A percentile compares a stretch with the other conserved stretches of the same genome.
Conservation (phyloP, 2,329 filamentous ascomycete species). For the Talaromyces funiculosus region DNA sequence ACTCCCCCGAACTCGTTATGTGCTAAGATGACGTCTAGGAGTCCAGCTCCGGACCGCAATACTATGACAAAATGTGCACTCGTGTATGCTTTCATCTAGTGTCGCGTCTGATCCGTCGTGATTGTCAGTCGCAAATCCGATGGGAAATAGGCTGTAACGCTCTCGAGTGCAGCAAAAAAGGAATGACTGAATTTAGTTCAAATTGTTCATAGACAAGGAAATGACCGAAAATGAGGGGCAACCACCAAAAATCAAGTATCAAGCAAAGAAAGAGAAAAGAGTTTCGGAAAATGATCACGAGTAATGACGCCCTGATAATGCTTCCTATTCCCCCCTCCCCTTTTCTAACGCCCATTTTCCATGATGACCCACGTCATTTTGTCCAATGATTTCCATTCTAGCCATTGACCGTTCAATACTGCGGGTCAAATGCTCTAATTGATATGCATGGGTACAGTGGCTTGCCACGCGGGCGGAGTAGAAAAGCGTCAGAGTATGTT, state of each 20-base stretch:
- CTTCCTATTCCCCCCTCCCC: not conserved
- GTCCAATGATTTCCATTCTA: not conserved
- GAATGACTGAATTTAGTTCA: not conserved
- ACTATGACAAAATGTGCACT: not conserved
- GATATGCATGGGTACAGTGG: not conserved
- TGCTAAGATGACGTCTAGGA: not conserved
- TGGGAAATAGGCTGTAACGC: not conserved
- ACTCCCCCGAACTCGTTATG: not conserved
- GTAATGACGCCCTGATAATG: not conserved
- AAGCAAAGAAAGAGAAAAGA: not conserved
- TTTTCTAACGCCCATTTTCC: not conserved
- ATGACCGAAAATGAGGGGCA: not conserved
- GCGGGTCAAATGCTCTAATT: not conserved
- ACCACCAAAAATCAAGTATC: not conserved
- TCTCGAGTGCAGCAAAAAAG: no score
- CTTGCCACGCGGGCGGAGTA: not conserved
- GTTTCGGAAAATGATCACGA: not conserved
- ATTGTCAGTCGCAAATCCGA: not conserved
- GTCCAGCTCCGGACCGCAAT: not conserved
- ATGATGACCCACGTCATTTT: not conserved
- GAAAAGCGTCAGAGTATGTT: not conserved
- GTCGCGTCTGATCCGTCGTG: not conserved
- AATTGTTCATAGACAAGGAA: not conserved
- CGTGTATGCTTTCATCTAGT: not conserved
- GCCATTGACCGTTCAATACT: not conserved